Percentiles rank a stretch among this genome's conserved stretches.
Conservation (phyloP, 2,329 filamentous ascomycete species). For the Diplodia intermedia region DNA sequence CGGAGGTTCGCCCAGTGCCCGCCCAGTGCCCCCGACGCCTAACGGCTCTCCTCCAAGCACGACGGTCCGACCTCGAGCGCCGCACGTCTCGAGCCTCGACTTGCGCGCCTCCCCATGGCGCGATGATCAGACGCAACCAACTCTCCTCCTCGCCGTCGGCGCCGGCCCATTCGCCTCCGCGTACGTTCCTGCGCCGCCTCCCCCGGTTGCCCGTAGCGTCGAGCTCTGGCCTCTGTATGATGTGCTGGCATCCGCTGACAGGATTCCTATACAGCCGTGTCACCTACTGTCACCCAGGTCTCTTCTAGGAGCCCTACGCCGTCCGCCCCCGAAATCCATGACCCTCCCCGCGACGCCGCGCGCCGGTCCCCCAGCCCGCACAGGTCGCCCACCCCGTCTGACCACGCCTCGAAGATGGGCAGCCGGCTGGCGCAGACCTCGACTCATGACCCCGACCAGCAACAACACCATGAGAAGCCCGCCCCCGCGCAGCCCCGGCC, state of each 20-base stretch:
- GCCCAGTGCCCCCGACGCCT: not conserved
- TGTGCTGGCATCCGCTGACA: conserved; percentile 48
- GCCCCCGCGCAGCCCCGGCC: conserved; percentile 36
- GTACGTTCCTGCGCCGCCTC: conserved; percentile 57
- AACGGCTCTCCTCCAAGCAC: not conserved
- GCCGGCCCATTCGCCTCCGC: conserved; percentile 63
- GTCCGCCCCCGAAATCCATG: conserved; percentile 59
- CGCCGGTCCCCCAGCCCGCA: conserved; percentile 64
- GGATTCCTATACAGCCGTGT: conserved; percentile 54
- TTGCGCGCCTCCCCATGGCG: conserved; percentile 37
- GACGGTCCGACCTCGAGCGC: conserved; percentile 28
- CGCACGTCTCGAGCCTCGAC: conserved; percentile 28
- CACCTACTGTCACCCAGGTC: conserved; percentile 59
- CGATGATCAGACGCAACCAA: conserved; percentile 47
- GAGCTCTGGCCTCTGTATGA: conserved; percentile 45
- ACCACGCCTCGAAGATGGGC: conserved; percentile 43
- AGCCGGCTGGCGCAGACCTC: conserved; percentile 45
- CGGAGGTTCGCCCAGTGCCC: conserved; percentile 10
- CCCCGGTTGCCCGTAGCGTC: conserved; percentile 26
- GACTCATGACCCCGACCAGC: conserved; percentile 35
- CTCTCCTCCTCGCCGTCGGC: conserved; percentile 63
- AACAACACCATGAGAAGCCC: conserved; percentile 37
- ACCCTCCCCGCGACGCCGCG: conserved; percentile 59
- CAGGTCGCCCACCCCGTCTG: conserved; percentile 50
- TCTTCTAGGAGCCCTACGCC: conserved; percentile 64